A percentile compares a stretch with the other conserved stretches of the same genome.
These are phyloP conservation scores for Ogataea ganodermae DNA, from an alignment of 805 yeast species.

Conservation along the genomic window DNA sequence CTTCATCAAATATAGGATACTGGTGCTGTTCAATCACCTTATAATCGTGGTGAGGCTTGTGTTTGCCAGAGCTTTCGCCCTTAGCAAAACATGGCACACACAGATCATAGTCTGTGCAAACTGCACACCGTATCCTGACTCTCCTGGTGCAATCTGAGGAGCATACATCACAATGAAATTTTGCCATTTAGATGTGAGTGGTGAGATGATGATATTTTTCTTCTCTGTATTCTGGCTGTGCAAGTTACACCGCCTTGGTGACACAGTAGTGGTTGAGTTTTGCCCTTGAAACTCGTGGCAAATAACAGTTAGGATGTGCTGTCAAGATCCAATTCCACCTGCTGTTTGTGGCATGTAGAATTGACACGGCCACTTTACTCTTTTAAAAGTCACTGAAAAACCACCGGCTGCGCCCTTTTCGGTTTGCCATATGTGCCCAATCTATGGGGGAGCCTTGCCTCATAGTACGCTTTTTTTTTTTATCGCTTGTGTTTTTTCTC, in stretches of 20 bases:
- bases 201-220: neutral
- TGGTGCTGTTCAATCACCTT: slow-evolving; percentile 91
- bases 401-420: neutral
- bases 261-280: neutral
- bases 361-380: neutral
- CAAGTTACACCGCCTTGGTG: slow-evolving; percentile 5
- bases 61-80: slow-evolving; percentile 78
- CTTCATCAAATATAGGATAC: slow-evolving; percentile 84
- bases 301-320: neutral
- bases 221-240: neutral
- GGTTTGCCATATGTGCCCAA: neutral
- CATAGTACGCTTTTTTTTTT: slow-evolving; percentile 1
- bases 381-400: neutral
- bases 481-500: slow-evolving; percentile 3
- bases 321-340: neutral
- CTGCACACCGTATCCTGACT: slow-evolving; percentile 88
- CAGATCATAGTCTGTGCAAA: slow-evolving; percentile 90
- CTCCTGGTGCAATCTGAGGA: slow-evolving; percentile 94
- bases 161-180: slow-evolving; percentile 93
- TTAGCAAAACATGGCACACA: slow-evolving; percentile 96
- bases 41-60: slow-evolving; percentile 93
- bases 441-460: neutral
- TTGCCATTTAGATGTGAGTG: slow-evolving; percentile 35
- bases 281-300: slow-evolving; percentile 1
- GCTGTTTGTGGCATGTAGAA: neutral